phyloP scores from a whole-genome alignment of 192 early-diverging fungal species.

The Gonapodya prolifera region DNA sequence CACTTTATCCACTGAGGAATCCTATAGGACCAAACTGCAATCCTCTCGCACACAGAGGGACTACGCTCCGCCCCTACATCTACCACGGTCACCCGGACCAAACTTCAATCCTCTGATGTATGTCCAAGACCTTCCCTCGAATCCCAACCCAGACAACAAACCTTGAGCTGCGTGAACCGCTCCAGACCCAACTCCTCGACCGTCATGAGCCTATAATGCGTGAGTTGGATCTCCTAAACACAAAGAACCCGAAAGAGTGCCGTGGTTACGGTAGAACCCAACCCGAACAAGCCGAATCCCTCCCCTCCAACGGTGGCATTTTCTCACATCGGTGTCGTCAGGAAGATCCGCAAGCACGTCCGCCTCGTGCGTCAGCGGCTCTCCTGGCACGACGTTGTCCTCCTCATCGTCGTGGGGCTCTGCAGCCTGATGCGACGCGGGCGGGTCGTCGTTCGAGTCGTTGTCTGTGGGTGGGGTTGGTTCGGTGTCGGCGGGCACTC shows the following conservation, averaged over 20 bases:
- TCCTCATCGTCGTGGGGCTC: too few species aligned
- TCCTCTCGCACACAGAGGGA: not conserved
- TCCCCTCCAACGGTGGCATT: not conserved
- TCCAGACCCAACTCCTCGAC: slow-evolving; percentile 36
- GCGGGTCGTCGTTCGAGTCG: not conserved
- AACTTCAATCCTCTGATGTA: not conserved
- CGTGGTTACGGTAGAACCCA: not conserved
- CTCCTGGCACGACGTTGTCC: not conserved
- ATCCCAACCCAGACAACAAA: too few species aligned
- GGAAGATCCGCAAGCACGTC: slow-evolving; percentile 1
- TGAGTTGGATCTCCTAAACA: slow-evolving; percentile 52
- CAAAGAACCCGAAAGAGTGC: not conserved
- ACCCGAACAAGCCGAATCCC: not conserved
- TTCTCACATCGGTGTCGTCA: not conserved
- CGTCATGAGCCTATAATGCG: slow-evolving; percentile 46
- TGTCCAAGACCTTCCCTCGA: too few species aligned
- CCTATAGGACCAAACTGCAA: slow-evolving; percentile 2
- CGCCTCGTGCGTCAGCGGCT: not conserved
- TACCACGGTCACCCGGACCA: not conserved
- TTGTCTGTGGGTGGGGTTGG: not conserved
- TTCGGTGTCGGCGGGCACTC: not conserved
- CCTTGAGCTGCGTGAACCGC: slow-evolving; percentile 54
- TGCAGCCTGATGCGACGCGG: not conserved
- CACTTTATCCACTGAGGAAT: slow-evolving; percentile 2
- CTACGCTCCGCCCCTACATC: slow-evolving; percentile 5